Conservation (phyloP, 2,329 filamentous ascomycete species). For the Monosporascus sp. region DNA sequence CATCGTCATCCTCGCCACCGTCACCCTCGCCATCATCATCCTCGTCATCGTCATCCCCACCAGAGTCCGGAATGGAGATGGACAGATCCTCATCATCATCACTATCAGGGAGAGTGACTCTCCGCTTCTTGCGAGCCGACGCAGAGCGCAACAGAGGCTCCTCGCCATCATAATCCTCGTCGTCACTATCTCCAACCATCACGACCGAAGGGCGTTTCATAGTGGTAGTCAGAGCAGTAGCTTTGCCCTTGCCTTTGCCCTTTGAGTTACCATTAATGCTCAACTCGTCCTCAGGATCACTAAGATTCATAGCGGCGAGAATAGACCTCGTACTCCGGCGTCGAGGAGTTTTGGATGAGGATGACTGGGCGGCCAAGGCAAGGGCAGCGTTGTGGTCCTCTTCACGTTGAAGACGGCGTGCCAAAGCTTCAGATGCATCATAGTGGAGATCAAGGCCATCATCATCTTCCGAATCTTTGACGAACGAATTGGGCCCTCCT, state of each 20-base stretch:
- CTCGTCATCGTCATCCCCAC: conserved; percentile 1
- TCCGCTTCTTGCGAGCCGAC: conserved; percentile 9
- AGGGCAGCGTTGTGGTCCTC: conserved; percentile 12
- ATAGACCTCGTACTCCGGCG: conserved; percentile 8
- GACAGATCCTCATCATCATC: neutral
- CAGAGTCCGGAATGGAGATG: neutral
- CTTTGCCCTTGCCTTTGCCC: conserved; percentile 7
- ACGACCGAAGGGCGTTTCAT: neutral
- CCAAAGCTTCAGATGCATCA: conserved; percentile 16
- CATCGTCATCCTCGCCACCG: conserved; percentile 13
- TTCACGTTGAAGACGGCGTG: conserved; percentile 19
- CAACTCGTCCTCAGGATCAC: conserved; percentile 2
- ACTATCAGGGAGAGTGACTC: conserved; percentile 1
- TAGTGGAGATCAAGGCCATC: conserved; percentile 18
- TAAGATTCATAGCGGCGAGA: neutral
- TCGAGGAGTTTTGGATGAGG: neutral
- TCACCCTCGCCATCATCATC: conserved; percentile 16
- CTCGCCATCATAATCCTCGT: conserved; percentile 11
- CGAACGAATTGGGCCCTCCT: conserved; percentile 10
- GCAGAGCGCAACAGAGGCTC: conserved; percentile 5
- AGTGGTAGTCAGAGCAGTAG: conserved; percentile 1
- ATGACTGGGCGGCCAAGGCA: conserved; percentile 1
- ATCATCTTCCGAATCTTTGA: conserved; percentile 28
- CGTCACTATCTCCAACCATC: conserved; percentile 12
- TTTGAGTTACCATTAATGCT: neutral